A percentile compares a stretch with the other conserved stretches of the same genome.
phyloP scores from a whole-genome alignment of 768 basidiomycete species.

The Agrocybe pediades region DNA sequence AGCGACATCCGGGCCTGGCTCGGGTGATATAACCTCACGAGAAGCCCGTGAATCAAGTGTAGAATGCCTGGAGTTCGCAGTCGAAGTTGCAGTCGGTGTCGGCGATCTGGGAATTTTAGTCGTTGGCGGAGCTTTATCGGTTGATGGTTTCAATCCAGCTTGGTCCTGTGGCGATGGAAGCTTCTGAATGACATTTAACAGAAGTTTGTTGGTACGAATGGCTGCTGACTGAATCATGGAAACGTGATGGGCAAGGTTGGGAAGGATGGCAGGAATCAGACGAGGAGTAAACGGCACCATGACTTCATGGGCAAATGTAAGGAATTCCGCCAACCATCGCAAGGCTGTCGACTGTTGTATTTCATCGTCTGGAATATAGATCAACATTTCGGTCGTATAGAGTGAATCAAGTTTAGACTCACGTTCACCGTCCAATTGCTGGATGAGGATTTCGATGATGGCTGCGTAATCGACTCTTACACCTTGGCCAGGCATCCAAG shows the following conservation, averaged over 20 bases:
- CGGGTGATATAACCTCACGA: slow-evolving; percentile 51
- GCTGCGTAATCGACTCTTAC: slow-evolving; percentile 89
- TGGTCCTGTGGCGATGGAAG: slow-evolving; percentile 74
- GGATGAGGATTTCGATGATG: slow-evolving; percentile 90
- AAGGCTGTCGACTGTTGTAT: slow-evolving; percentile 95
- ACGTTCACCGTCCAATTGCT: slow-evolving; percentile 86
- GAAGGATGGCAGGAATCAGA: slow-evolving; percentile 89
- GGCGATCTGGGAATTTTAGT: slow-evolving; percentile 55
- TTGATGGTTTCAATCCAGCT: slow-evolving; percentile 21
- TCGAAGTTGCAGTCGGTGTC: slow-evolving; percentile 52
- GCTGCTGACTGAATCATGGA: slow-evolving; percentile 88
- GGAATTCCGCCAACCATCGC: slow-evolving; percentile 89
- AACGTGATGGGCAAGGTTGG: slow-evolving; percentile 92
- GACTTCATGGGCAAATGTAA: slow-evolving; percentile 85
- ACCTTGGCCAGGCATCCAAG: slow-evolving; percentile 93
- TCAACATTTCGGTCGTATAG: background rate
- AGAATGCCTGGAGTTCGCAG: slow-evolving; percentile 50
- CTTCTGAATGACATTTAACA: slow-evolving; percentile 83
- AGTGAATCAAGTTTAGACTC: slow-evolving; percentile 30
- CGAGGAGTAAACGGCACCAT: slow-evolving; percentile 95
- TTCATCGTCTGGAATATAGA: slow-evolving; percentile 84
- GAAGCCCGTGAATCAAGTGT: slow-evolving; percentile 43
- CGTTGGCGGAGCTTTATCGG: slow-evolving; percentile 30
- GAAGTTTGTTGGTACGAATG: slow-evolving; percentile 79
- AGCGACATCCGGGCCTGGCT: slow-evolving; percentile 35